Evolutionary conservation across 1,139 yeast species (phyloP).

Genomic region (Zhuliangozyma blackwelliae): DNA sequence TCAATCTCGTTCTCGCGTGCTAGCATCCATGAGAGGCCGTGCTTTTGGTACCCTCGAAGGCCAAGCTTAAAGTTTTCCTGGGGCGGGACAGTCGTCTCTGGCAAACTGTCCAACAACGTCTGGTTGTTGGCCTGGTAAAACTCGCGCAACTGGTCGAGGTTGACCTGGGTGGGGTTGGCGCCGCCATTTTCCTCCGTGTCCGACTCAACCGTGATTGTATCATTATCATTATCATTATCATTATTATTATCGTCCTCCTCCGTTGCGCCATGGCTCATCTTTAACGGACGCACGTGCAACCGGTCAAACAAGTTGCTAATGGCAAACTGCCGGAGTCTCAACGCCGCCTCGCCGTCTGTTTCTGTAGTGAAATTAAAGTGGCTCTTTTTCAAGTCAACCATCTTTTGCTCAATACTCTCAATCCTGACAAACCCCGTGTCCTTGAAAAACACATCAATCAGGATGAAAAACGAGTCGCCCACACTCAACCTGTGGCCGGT

Average conservation of each 20-base stretch:
- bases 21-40: conserved; percentile 82
- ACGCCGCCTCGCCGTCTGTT: conserved; percentile 49
- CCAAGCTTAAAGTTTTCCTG: conserved; percentile 47
- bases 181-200: conserved; percentile 8
- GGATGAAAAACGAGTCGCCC: conserved; percentile 69
- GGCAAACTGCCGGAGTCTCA: conserved; percentile 55
- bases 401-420: conserved; percentile 8
- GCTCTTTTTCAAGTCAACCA: conserved; percentile 6
- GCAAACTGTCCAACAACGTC: conserved; percentile 45
- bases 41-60: conserved; percentile 70
- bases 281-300: conserved; percentile 24
- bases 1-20: conserved; percentile 55
- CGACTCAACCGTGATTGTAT: not conserved
- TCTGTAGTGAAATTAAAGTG: conserved; percentile 36
- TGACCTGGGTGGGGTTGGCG: conserved; percentile 21
- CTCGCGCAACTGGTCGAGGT: conserved; percentile 69
- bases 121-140: conserved; percentile 67
- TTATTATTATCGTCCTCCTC: conserved; percentile 7
- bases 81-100: conserved; percentile 61
- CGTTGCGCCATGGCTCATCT: conserved; percentile 1
- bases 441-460: conserved; percentile 57
- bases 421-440: conserved; percentile 42
- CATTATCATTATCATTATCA: conserved; percentile 1
- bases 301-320: conserved; percentile 53
- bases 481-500: conserved; percentile 53